Evolutionary conservation across 129 eudicot genomes (phyloP), one percentile per base, ranked within the genome.

Genomic region (Heracleum sosnowskyi): DNA sequence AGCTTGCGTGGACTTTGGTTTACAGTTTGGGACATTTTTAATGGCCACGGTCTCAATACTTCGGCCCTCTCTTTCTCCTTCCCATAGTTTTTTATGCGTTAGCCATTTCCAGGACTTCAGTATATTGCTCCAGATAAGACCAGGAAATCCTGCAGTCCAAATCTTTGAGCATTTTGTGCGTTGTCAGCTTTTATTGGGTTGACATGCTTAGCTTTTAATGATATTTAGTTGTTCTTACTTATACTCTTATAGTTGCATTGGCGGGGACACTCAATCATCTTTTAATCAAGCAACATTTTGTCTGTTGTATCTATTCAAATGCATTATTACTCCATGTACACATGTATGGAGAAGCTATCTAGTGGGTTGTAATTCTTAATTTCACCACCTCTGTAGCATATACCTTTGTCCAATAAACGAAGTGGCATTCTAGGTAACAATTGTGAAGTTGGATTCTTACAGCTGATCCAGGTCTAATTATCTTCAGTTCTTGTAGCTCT

Each of bases 11-110:
- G 99, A 95, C 91, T 81, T 86, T 95, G 73, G 92, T 95, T 74
- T 95, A 95, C 92, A 95, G 99, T 83, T 87, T 95, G 94, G 92
- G 88, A 64, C 99, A 95, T 86, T 95, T 91, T 74, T 95, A 83
- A 90, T 53, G 13, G 46, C 68, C 64, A 7, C 68, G 29, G 33
- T n/a, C 68, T 60, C 15, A n/a, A n/a, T 11, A 10, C 34, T 26
- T 33, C 64, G 4, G 68, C 33, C 33, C 31, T 57, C 68, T 60
- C 68, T 57, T n/a, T 60, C 16, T 2, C 68, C 68, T 60, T 24
- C 31, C 31, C 26, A 26, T 60, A 60, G 33, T 11, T 60, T 60
- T 2, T 9, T 60, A 60, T 10, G 31, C 33, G 16, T 26, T n/a
- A 26, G 16, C 15, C 33, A 57, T 22, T 57, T 57, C 31, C 31